Base-by-base conservation (phyloP, 176 grass and related monocot genomes). In the Oryza nivara region DNA sequence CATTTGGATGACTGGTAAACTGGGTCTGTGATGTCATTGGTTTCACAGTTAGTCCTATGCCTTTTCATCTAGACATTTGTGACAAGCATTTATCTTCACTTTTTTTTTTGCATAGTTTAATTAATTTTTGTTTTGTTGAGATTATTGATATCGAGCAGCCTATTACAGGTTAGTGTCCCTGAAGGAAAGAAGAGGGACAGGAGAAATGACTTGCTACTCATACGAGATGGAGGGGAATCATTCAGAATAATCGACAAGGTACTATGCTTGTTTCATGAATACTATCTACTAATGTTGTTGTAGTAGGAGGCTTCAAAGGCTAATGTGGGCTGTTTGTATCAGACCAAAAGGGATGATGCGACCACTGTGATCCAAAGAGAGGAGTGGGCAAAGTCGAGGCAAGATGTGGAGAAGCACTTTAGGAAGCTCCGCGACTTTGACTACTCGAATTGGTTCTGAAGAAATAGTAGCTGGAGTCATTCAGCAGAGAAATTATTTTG, bases 211-310 rank as follows among this genome's bases (percentile, higher is more conserved):
- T 73, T 98, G 64, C 85, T 98, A 85, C 84, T 91, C 72, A 87
- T 98, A 66, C 92, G 91, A 14, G 91, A 92, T 54, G 85, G 84
- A 67, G 92, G 92, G 16, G 90, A 84, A 6, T 92, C 89, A 16
- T 98, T 98, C 61, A 98, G 90, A 85, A 92, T 95, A 65, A 92
- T 80, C 35, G 82, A 93, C 64, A 86, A 93, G 89, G 95, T 98
- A 89, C 17, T 71, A 11, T 60, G 43, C 67, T 38, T 91, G 47
- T 10, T 87, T 66, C 22, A 69, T 20, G 66, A 54, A 23, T 22
- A 7, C 5, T 38, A 38, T 38, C 36, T 38, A 38, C 73, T 1
- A 17, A 34, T 30, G 25, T 17, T 68, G 74, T 81, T 1, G 8
- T 22, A 74, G 28, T 9, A 68, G 8, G 17, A 25, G 4, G 12